Evolutionary conservation across 208 protist species (phyloP).

Genomic region (Wallacemonas sp.): DNA sequence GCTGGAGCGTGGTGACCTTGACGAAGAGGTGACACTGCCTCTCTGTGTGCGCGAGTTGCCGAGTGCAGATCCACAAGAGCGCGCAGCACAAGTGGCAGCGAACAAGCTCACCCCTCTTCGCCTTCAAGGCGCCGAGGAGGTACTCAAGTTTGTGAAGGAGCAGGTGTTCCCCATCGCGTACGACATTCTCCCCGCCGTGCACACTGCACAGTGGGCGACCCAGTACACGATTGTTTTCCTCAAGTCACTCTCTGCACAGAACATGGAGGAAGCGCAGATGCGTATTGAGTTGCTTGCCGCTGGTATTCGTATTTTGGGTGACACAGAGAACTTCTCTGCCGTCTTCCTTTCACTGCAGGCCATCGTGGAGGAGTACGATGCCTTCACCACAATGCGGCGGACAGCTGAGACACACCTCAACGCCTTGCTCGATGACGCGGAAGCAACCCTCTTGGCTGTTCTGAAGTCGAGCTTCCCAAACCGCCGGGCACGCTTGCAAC

Average conservation of each 20-base stretch:
- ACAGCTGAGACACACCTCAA: slow-evolving; percentile 49
- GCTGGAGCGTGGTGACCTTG: slow-evolving; percentile 61
- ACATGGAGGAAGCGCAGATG: slow-evolving; percentile 57
- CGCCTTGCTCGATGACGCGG: slow-evolving; percentile 51
- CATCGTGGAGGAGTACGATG: slow-evolving; percentile 67
- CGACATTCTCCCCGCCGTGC: slow-evolving; percentile 36
- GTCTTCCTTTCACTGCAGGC: slow-evolving; percentile 62
- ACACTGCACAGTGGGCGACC: slow-evolving; percentile 82
- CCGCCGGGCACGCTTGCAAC: slow-evolving; percentile 48
- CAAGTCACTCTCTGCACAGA: slow-evolving; percentile 36
- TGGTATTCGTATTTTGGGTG: slow-evolving; percentile 71
- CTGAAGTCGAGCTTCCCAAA: slow-evolving; percentile 48
- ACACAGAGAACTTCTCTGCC: slow-evolving; percentile 73
- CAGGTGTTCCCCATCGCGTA: slow-evolving; percentile 46
- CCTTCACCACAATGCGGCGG: slow-evolving; percentile 43
- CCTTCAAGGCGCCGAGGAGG: slow-evolving; percentile 64
- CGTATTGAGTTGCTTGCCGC: slow-evolving; percentile 63
- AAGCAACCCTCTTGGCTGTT: slow-evolving; percentile 39
- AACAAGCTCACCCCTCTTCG: slow-evolving; percentile 16
- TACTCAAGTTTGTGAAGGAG: slow-evolving; percentile 54
- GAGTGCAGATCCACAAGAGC: slow-evolving; percentile 2
- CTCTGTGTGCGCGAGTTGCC: slow-evolving; percentile 23
- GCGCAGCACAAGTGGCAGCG: slow-evolving; percentile 4
- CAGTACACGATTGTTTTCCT: slow-evolving; percentile 87
- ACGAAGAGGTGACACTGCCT: slow-evolving; percentile 44